Base-by-base conservation (phyloP, 441 rosid genomes). In the Viola pubescens region DNA sequence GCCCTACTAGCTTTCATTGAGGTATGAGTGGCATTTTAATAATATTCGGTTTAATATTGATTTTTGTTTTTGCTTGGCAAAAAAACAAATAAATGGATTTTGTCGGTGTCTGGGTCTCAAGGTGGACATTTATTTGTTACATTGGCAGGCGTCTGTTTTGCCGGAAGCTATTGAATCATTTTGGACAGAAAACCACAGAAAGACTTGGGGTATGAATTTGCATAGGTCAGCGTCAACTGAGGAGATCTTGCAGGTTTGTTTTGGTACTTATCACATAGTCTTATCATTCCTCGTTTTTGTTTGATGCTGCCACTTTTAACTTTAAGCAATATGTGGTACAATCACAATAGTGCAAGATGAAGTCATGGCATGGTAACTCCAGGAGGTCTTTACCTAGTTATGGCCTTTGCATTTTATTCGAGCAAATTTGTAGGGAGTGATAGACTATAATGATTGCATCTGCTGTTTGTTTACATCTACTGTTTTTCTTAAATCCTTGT, bases 141-240 rank as follows among this genome's bases (percentile, higher is more conserved):
- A 56, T 70, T 67, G 65, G 62, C 82, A 94, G 99, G 95, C 71
- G 13, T 82, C 79, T 78, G 65, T 89, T 75, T 94, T 92, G 12
- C 79, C 78, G 45, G 96, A 91, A 79, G 98, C 96, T 53, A 72
- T 81, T n/a, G 88, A 89, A 70, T 68, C 85, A 67, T 62, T 71
- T 70, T 95, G 99, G 98, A 78, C 69, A 0, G 94, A 80, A 44
- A 75, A 62, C 56, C 44, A 37, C 62, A 79, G 89, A 63, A 83
- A 77, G 74, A 56, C n/a, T 34, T 86, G 89, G 94, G 86, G 77
- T 54, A 64, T 56, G 67, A 82, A 75, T 73, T 72, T 95, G 76
- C 71, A 68, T 50, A 62, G 62, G 52, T 76, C 88, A 64, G 81
- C 88, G 42, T 84, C 95, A 9, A 61, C 81, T n/a, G 84, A 77